phyloP scores from a whole-genome alignment of 2,329 filamentous ascomycete genomes.

The Penicillium sp. region DNA sequence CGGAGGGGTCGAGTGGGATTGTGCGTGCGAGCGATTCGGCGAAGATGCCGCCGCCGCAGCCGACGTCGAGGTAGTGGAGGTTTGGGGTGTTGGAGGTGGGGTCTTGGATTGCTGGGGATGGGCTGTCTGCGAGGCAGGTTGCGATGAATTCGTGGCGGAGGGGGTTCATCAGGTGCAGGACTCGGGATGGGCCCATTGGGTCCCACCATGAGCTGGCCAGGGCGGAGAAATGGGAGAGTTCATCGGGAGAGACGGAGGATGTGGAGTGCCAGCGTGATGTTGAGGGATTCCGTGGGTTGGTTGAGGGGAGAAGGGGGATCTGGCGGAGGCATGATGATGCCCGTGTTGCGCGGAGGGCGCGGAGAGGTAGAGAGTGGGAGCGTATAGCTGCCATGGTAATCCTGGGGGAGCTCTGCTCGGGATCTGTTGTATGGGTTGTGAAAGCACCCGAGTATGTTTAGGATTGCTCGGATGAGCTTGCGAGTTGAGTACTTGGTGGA shows the following conservation, averaged over 20 bases:
- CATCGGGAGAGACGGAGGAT: conserved; percentile 76
- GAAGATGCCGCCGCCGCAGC: conserved; percentile 95
- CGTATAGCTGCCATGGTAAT: conserved; percentile 14
- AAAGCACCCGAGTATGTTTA: background rate
- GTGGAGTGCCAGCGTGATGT: conserved; percentile 30
- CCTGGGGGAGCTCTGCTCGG: background rate
- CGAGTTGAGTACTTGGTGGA: background rate
- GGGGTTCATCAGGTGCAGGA: conserved; percentile 97
- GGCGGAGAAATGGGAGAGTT: conserved; percentile 89
- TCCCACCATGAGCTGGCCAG: conserved; percentile 98
- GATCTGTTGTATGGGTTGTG: background rate
- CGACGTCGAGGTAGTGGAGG: conserved; percentile 74
- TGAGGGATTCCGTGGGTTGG: background rate
- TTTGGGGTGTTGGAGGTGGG: conserved; percentile 22
- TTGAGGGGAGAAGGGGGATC: background rate
- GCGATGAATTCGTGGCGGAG: conserved; percentile 88
- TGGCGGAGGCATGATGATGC: conserved; percentile 4
- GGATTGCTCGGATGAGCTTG: conserved; percentile 2
- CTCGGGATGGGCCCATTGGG: conserved; percentile 80
- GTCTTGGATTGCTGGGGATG: conserved; percentile 30
- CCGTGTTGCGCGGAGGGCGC: conserved; percentile 9
- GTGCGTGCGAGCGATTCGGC: conserved; percentile 60
- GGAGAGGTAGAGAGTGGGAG: conserved; percentile 3
- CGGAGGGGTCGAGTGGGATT: conserved; percentile 25
- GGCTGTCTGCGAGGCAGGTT: conserved; percentile 59